A percentile compares a stretch with the other conserved stretches of the same genome.
phyloP scores from a whole-genome alignment of 371 early-diverging fungal genomes.

The Lichtheimia hyalospora region DNA sequence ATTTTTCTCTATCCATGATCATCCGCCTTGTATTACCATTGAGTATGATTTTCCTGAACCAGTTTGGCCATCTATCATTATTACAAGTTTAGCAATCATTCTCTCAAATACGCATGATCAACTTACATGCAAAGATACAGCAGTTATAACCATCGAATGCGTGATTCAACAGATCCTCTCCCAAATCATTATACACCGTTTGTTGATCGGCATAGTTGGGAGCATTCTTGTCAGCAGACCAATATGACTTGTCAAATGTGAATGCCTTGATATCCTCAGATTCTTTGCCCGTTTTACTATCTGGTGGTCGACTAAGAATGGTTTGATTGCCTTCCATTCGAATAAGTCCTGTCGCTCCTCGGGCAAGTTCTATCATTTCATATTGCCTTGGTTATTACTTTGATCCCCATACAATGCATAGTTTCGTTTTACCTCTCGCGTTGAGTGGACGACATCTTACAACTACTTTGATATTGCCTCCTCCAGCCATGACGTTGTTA shows the following conservation, averaged over 20 bases:
- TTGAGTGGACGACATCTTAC: slow-evolving; percentile 79
- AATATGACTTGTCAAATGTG: slow-evolving; percentile 85
- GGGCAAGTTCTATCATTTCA: slow-evolving; percentile 50
- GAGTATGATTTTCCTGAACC: slow-evolving; percentile 85
- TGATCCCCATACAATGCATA: neutral
- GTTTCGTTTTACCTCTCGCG: slow-evolving; percentile 49
- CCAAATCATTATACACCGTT: slow-evolving; percentile 73
- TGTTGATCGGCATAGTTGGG: slow-evolving; percentile 75
- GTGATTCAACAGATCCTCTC: slow-evolving; percentile 77
- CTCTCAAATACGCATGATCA: neutral
- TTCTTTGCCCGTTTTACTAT: slow-evolving; percentile 34
- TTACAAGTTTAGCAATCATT: neutral
- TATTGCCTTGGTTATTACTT: neutral
- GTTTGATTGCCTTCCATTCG: slow-evolving; percentile 74
- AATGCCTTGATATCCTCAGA: slow-evolving; percentile 61
- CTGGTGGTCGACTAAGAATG: slow-evolving; percentile 58
- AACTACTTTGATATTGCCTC: slow-evolving; percentile 72
- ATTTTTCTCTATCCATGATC: too few species aligned
- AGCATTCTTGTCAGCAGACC: slow-evolving; percentile 70
- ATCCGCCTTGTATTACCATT: slow-evolving; percentile 45
- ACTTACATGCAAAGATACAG: slow-evolving; percentile 83
- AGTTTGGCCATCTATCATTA: slow-evolving; percentile 76
- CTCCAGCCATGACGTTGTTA: slow-evolving; percentile 24
- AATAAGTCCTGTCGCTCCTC: slow-evolving; percentile 61
- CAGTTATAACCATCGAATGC: slow-evolving; percentile 88